Percentiles rank a stretch among this genome's conserved stretches.
Evolutionary conservation across 257 asterid genomes (phyloP).

Genomic region (Salvia hispanica): DNA sequence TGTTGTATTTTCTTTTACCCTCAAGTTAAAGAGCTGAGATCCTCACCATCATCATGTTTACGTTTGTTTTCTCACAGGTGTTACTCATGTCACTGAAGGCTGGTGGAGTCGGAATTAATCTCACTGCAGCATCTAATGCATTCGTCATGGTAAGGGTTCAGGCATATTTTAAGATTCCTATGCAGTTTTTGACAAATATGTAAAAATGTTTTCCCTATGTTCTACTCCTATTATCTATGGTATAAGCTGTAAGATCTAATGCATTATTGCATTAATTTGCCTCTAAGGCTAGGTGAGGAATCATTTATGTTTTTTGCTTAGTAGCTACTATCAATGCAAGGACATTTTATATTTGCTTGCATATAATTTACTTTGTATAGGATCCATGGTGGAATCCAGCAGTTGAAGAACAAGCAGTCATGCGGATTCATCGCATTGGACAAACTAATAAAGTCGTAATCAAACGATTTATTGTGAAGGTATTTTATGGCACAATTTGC

Average conservation of each 20-base stretch:
- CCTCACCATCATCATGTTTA: conserved; percentile 2
- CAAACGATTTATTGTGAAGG: conserved; percentile 87
- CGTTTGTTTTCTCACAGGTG: conserved; percentile 50
- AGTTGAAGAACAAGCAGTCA: conserved; percentile 98
- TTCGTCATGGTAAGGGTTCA: conserved; percentile 70
- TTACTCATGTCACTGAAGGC: conserved; percentile 95
- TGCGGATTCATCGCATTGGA: conserved; percentile 99
- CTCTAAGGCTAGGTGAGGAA: not conserved
- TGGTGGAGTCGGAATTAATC: conserved; percentile 97
- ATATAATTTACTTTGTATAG: conserved; percentile 42
- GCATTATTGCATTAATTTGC: not conserved
- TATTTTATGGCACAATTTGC: conserved; percentile 26
- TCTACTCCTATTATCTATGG: not conserved
- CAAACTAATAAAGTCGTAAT: conserved; percentile 78
- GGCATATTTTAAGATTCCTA: conserved; percentile 9
- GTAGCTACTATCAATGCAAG: too few species aligned
- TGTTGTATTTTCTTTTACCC: not conserved
- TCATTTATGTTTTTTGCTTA: not conserved
- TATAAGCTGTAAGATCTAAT: conserved; percentile 14
- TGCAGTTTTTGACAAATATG: not conserved
- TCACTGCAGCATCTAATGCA: conserved; percentile 94
- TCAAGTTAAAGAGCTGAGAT: conserved; percentile 11
- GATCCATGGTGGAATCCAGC: conserved; percentile 99
- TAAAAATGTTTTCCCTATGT: not conserved
- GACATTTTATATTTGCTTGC: not conserved